Evolutionary conservation across 148 eudicot genomes (phyloP).

Genomic region (Beta vulgaris): DNA sequence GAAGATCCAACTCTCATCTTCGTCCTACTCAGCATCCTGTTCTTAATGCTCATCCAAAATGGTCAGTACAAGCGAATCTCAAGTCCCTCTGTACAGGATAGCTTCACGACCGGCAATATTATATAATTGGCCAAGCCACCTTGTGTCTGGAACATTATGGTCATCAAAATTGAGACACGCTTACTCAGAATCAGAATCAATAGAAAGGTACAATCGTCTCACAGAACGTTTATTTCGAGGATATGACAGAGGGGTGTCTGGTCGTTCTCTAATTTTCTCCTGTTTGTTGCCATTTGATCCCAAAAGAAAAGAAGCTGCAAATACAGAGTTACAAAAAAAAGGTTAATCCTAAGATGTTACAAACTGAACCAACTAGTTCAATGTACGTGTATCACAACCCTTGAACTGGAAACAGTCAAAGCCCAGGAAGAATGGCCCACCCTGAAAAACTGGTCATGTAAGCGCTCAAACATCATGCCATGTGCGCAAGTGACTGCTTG

Average conservation of each 20-base stretch:
- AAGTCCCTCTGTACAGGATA: slow-evolving; percentile 19
- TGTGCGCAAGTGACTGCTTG: not conserved
- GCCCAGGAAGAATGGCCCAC: not conserved
- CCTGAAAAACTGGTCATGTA: not conserved
- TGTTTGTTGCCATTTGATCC: slow-evolving; percentile 54
- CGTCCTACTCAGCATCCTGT: not conserved
- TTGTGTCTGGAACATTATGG: not conserved
- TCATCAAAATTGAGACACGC: slow-evolving; percentile 9
- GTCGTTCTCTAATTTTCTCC: slow-evolving; percentile 60
- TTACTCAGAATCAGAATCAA: slow-evolving; percentile 72
- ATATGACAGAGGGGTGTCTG: slow-evolving; percentile 69
- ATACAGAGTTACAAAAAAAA: not conserved
- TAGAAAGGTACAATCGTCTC: slow-evolving; percentile 58
- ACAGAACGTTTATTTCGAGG: slow-evolving; percentile 77
- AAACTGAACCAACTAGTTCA: not conserved
- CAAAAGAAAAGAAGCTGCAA: slow-evolving; percentile 60
- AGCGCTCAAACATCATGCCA: not conserved
- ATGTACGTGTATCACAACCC: too few relatives aligned
- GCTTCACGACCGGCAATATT: slow-evolving; percentile 12
- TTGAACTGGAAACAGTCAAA: not conserved
- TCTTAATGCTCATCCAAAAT: slow-evolving; percentile 10
- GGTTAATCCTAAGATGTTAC: not conserved
- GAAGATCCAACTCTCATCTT: not conserved
- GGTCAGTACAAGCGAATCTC: slow-evolving; percentile 10
- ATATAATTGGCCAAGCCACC: slow-evolving; percentile 8